Base-by-base conservation (phyloP, 768 basidiomycete genomes). In the Trametes elegans region DNA sequence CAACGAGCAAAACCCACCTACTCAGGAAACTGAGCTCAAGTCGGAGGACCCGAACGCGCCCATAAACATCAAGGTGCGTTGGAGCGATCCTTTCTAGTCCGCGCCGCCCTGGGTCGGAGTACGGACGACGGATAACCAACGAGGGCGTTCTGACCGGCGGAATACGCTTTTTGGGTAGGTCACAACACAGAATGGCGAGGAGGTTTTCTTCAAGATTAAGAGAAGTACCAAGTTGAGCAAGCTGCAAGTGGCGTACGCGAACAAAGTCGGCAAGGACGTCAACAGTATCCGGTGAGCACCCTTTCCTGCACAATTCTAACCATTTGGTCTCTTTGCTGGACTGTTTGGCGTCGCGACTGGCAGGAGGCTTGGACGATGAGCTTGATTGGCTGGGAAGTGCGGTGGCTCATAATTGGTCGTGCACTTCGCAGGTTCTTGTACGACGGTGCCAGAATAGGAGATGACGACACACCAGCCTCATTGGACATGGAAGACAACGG, bases 171-270 rank as follows among this genome's bases (percentile, higher is more conserved):
- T 28, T 41, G 8, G 53, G 26, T 62, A 93, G 90, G 90, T 93
- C 43, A 81, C 87, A 40, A 85, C 81, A 61, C 79, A 87, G 32
- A 69, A 74, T 11, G 91, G 90, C 53, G 90, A 94, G 29, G 93
- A 95, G 69, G 90, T 96, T 24, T 96, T 89, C 74, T 97, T 97
- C 81, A 96, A 97, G 80, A 95, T 97, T 75, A 97, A 95, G 75
- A 83, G 88, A 66, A 89, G 81, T 71, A 95, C 93, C 39, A 93
- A 88, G 76, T 73, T 97, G 63, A 89, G 84, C 78, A 97, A 96
- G 76, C 81, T 96, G 23, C 90, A 93, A 69, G 89, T 84, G 57
- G 93, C 93, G 39, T 97, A 97, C 72, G 93, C 93, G 51, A 83
- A 77, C 68, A 93, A 94, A 67, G 92, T 96, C 14, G 93, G 93